Evolutionary conservation across 768 basidiomycete genomes (phyloP).

Genomic region (Rhodotorula babjevae): DNA sequence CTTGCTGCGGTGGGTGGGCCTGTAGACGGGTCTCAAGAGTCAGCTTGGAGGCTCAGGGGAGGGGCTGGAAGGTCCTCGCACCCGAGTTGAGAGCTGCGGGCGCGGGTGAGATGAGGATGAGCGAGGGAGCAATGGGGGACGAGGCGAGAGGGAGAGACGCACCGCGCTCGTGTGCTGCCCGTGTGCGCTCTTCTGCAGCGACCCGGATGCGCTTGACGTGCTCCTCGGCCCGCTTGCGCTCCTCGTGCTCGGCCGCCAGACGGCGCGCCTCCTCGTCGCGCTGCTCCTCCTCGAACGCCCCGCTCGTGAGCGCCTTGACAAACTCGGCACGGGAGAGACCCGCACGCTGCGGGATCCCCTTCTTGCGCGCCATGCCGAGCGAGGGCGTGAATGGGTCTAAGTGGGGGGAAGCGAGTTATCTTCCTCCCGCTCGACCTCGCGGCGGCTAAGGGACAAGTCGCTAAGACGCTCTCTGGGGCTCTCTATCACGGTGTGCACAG

Average conservation of each 20-base stretch:
- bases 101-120: background rate
- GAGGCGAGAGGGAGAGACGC: no score
- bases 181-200: background rate
- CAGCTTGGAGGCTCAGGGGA: no score
- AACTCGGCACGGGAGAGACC: background rate
- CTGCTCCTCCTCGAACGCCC: background rate
- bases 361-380: slow-evolving; percentile 2
- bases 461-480: no score
- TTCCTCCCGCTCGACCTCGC: no score
- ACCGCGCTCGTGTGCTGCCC: background rate
- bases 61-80: no score
- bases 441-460: no score
- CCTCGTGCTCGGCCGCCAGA: background rate
- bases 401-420: background rate
- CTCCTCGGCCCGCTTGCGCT: background rate
- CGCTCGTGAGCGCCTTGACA: background rate
- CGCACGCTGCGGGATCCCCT: slow-evolving; percentile 7
- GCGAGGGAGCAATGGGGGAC: background rate
- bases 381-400: background rate
- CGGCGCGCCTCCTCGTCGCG: background rate
- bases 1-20: background rate
- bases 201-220: background rate
- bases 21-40: background rate
- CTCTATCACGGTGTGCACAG: no score
- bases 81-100: background rate